Evolutionary conservation across 768 basidiomycete genomes (phyloP).

Genomic region (Mycena leptocephala): DNA sequence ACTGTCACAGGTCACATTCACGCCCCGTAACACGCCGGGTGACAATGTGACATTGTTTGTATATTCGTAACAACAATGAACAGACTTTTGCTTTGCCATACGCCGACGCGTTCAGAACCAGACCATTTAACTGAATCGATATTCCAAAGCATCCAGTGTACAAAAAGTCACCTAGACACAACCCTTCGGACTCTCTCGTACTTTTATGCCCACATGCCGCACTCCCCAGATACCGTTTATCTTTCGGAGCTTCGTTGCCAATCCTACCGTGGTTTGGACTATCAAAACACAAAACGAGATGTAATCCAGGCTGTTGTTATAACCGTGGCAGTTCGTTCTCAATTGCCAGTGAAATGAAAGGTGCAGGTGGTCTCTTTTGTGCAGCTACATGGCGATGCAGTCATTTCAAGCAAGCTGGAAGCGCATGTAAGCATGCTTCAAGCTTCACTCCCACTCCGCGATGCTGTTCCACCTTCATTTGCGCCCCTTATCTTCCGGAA

Average conservation of each 20-base stretch:
- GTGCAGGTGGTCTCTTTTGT: not conserved
- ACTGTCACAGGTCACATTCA: too few species aligned
- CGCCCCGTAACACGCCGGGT: too few species aligned
- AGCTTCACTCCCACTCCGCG: not conserved
- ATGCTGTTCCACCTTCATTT: not conserved
- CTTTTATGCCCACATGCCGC: too few species aligned
- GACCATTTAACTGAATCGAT: too few species aligned
- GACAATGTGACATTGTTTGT: too few species aligned
- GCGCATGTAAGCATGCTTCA: not conserved
- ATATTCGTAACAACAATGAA: too few species aligned
- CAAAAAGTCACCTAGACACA: too few species aligned
- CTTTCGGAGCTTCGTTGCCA: not conserved
- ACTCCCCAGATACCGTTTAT: not conserved
- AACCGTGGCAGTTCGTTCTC: not conserved
- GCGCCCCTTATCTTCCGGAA: not conserved
- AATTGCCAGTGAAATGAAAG: constrained; percentile 21
- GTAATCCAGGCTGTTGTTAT: not conserved
- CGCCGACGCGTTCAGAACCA: too few species aligned
- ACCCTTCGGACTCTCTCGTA: too few species aligned
- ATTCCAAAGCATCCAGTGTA: too few species aligned
- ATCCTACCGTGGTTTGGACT: not conserved
- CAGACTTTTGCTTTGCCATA: too few species aligned
- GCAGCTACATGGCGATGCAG: not conserved
- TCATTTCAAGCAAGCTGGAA: constrained; percentile 7
- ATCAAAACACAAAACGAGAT: not conserved